Evolutionary conservation across 202 grass and related monocot genomes (phyloP).

Genomic region (Musa balbisiana): DNA sequence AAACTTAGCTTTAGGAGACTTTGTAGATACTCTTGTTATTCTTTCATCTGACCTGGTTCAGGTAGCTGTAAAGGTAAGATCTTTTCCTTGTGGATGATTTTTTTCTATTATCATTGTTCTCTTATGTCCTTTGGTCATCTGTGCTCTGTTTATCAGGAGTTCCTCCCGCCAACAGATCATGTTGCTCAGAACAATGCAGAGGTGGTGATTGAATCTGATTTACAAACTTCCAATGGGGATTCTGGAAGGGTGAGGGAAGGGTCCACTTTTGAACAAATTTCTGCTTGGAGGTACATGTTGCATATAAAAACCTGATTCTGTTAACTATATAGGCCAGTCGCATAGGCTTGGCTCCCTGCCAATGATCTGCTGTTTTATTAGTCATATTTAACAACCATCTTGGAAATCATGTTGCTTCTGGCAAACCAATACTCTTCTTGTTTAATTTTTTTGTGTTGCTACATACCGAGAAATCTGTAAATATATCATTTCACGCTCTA

Average conservation of each 20-base stretch:
- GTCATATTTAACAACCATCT: background rate
- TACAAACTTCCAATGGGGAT: constrained; percentile 23
- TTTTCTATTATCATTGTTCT: background rate
- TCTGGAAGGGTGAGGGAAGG: background rate
- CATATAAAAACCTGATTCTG: background rate
- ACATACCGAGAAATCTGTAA: background rate
- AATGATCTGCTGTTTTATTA: background rate
- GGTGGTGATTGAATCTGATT: constrained; percentile 11
- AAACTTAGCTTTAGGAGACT: constrained; percentile 60
- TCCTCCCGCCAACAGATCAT: constrained; percentile 43
- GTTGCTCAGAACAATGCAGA: constrained; percentile 26
- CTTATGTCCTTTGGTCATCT: constrained; percentile 1
- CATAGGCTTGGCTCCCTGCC: background rate
- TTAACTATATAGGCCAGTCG: background rate
- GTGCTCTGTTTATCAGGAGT: constrained; percentile 39
- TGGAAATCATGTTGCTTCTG: background rate
- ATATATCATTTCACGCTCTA: background rate
- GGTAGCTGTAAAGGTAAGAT: constrained; percentile 74
- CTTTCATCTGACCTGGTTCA: constrained; percentile 70
- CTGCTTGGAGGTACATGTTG: background rate
- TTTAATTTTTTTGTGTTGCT: background rate
- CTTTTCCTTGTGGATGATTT: background rate
- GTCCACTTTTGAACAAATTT: constrained; percentile 2
- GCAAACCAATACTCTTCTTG: background rate
- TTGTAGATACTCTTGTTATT: constrained; percentile 74